A percentile compares a stretch with the other conserved stretches of the same genome.
These are phyloP conservation scores for Tuber umbilicatum DNA, from an alignment of 495 filamentous ascomycete genomes.

Conservation along the genomic window DNA sequence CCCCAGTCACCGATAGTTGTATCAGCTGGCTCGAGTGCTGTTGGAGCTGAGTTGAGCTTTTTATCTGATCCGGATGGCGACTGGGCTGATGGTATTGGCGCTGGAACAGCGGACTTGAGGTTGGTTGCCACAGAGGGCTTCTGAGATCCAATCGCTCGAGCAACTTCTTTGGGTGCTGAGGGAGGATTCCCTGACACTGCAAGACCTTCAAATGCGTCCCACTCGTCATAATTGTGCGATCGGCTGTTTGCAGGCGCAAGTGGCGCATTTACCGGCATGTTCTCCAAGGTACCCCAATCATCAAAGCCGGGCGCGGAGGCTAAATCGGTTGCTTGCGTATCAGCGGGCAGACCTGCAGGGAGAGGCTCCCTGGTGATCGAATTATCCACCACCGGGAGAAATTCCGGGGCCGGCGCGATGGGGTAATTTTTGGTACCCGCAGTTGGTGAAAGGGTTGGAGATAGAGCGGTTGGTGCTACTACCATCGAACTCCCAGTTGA, in stretches of 20 bases:
- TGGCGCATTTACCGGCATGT: slow-evolving; percentile 20
- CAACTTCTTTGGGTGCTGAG: background rate
- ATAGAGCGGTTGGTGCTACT: slow-evolving; percentile 24
- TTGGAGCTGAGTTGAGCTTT: background rate
- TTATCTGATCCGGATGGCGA: background rate
- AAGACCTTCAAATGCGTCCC: slow-evolving; percentile 22
- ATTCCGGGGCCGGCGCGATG: slow-evolving; percentile 7
- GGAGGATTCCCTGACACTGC: background rate
- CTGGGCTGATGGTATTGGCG: background rate
- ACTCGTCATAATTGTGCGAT: slow-evolving; percentile 28
- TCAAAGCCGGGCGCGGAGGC: slow-evolving; percentile 12
- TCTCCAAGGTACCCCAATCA: slow-evolving; percentile 35
- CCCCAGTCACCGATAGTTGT: slow-evolving; percentile 11
- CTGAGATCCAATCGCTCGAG: background rate
- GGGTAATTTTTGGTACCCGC: slow-evolving; percentile 14
- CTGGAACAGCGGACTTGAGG: background rate
- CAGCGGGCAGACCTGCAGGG: background rate
- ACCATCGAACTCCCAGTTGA: slow-evolving; percentile 20
- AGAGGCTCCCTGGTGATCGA: slow-evolving; percentile 12
- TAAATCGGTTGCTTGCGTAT: slow-evolving; percentile 4
- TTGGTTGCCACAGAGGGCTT: background rate
- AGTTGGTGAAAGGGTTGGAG: slow-evolving; percentile 11
- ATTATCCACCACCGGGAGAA: background rate
- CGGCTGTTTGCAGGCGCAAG: slow-evolving; percentile 14
- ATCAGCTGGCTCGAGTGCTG: background rate